phyloP scores from a whole-genome alignment of 164 flowering plant species.

The Cinnamomum micranthum region DNA sequence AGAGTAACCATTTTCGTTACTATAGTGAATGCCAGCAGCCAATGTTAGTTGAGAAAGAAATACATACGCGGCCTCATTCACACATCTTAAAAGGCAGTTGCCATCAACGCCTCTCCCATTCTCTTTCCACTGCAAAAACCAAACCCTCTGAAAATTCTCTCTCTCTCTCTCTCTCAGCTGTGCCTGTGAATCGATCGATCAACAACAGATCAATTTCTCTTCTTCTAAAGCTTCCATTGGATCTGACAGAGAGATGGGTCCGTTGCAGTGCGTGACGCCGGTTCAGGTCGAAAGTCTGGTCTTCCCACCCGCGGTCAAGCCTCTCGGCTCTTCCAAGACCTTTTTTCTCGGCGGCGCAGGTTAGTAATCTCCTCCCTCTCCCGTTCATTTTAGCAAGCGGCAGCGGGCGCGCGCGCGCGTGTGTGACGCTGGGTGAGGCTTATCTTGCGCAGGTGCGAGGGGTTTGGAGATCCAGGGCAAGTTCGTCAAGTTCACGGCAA shows the following conservation, averaged over 20 bases:
- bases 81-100: neutral
- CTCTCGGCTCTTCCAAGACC: conserved; percentile 53
- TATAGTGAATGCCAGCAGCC: neutral
- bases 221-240: no score
- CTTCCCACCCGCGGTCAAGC: conserved; percentile 49
- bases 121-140: neutral
- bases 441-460: conserved; percentile 57
- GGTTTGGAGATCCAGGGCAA: conserved; percentile 68
- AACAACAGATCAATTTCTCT: no score
- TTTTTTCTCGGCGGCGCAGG: conserved; percentile 92
- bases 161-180: neutral
- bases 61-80: neutral
- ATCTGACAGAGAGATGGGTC: conserved; percentile 4
- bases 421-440: neutral
- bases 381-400: neutral
- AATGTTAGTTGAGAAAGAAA: no score
- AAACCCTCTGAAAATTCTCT: neutral
- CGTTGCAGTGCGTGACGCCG: conserved; percentile 23
- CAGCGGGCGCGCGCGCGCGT: neutral
- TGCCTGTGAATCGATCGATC: neutral
- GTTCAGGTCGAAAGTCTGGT: conserved; percentile 40
- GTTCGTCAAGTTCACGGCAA: conserved; percentile 74
- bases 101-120: neutral
- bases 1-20: neutral
- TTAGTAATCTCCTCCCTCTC: neutral